Evolutionary conservation across 345 rosid species (phyloP).

Genomic region (Euphorbia peplus): DNA sequence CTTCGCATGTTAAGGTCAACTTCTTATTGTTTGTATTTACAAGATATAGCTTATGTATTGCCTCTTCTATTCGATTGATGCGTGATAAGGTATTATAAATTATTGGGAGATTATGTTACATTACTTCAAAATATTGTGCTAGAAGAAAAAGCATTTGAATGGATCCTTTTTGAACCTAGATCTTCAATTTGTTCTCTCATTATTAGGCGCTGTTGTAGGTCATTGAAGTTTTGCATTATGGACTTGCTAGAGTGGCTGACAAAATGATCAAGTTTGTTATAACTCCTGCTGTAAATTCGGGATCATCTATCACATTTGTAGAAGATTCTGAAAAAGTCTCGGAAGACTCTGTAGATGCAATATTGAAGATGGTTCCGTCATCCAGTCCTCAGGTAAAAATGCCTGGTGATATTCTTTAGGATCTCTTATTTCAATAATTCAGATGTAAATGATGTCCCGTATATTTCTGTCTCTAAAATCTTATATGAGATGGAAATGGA

Average conservation of each 20-base stretch:
- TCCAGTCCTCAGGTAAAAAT: conserved; percentile 47
- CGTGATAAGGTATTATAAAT: neutral
- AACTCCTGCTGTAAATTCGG: conserved; percentile 60
- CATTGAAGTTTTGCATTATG: conserved; percentile 77
- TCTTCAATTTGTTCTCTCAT: conserved; percentile 4
- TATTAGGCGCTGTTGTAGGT: conserved; percentile 44
- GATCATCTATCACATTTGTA: conserved; percentile 43
- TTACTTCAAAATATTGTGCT: neutral
- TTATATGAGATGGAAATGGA: neutral
- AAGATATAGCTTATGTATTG: neutral
- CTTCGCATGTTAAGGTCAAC: neutral
- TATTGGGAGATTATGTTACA: neutral
- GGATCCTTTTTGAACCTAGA: neutral
- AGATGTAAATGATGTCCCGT: neutral
- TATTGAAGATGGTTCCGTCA: conserved; percentile 48
- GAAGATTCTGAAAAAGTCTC: conserved; percentile 49
- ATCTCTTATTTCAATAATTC: neutral
- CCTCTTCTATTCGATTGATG: neutral
- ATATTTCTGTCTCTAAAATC: too few species aligned
- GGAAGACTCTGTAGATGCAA: conserved; percentile 46
- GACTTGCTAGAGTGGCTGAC: conserved; percentile 88
- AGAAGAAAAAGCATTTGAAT: neutral
- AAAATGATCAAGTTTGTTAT: conserved; percentile 76
- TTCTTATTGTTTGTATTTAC: neutral
- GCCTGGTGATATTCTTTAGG: neutral